Evolutionary conservation across 1,284 basidiomycete genomes (phyloP).

Genomic region (Takashimella koratensis): DNA sequence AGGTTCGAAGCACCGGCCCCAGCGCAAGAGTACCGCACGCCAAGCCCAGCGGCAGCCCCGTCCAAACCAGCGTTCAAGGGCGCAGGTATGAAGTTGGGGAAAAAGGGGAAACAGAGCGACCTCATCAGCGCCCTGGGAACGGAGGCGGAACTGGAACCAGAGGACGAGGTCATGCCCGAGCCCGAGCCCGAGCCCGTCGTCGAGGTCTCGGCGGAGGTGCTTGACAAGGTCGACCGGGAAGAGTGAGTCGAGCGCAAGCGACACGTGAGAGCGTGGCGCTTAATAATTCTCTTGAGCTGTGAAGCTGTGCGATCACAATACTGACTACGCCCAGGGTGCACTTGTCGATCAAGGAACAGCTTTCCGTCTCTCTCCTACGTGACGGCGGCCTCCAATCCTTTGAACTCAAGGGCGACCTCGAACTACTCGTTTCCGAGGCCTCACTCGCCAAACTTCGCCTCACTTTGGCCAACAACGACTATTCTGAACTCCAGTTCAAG

Average conservation of each 20-base stretch:
- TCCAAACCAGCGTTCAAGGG: constrained; percentile 84
- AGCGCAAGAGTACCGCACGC: constrained; percentile 34
- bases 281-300: constrained; percentile 1
- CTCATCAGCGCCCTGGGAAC: constrained; percentile 82
- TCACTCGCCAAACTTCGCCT: constrained; percentile 73
- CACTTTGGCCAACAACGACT: constrained; percentile 61
- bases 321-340: constrained; percentile 62
- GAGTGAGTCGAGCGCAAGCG: constrained; percentile 54
- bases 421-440: constrained; percentile 77
- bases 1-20: constrained; percentile 58
- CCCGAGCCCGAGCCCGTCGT: constrained; percentile 55
- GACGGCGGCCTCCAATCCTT: constrained; percentile 87
- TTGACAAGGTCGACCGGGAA: constrained; percentile 73
- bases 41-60: constrained; percentile 51
- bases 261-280: not conserved
- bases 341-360: constrained; percentile 75
- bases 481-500: constrained; percentile 81
- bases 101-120: constrained; percentile 84
- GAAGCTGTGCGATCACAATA: no score
- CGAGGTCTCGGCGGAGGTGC: constrained; percentile 54
- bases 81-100: constrained; percentile 94
- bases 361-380: constrained; percentile 74
- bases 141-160: constrained; percentile 60
- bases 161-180: constrained; percentile 49
- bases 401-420: constrained; percentile 92